phyloP scores from a whole-genome alignment of 83 land plant genomes.

The Picea mariana region DNA sequence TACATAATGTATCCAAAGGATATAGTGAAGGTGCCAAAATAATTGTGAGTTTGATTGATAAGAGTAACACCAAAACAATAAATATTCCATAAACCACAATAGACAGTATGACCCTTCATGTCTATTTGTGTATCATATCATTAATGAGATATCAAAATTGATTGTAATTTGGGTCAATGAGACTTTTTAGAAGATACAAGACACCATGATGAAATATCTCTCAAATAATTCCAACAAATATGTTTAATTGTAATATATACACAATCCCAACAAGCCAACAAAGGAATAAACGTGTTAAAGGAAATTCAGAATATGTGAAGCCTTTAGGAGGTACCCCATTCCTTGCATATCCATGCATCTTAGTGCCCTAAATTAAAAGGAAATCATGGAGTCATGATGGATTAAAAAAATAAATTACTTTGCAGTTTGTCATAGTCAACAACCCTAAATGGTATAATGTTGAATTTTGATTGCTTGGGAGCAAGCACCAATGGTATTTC shows the following conservation, averaged over 20 bases:
- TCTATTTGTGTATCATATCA: constrained; percentile 97
- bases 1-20: constrained; percentile 82
- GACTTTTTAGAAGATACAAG: constrained; percentile 88
- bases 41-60: constrained; percentile 93
- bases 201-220: constrained; percentile 95
- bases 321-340: too few relatives aligned
- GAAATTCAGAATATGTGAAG: too few relatives aligned
- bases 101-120: constrained; percentile 88
- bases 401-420: too few relatives aligned
- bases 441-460: too few relatives aligned
- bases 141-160: constrained; percentile 97
- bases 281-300: constrained; percentile 23
- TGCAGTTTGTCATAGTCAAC: too few relatives aligned
- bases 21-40: constrained; percentile 78
- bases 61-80: constrained; percentile 90
- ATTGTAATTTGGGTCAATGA: constrained; percentile 97
- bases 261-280: constrained; percentile 98
- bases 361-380: too few relatives aligned
- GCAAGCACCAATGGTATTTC: too few relatives aligned
- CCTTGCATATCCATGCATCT: too few relatives aligned
- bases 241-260: constrained; percentile 96
- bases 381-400: too few relatives aligned
- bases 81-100: constrained; percentile 98
- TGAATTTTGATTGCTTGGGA: too few relatives aligned
- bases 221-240: constrained; percentile 91